Evolutionary conservation across 768 basidiomycete genomes (phyloP), one percentile per base, ranked within the genome.

Genomic region (Suillus discolor): DNA sequence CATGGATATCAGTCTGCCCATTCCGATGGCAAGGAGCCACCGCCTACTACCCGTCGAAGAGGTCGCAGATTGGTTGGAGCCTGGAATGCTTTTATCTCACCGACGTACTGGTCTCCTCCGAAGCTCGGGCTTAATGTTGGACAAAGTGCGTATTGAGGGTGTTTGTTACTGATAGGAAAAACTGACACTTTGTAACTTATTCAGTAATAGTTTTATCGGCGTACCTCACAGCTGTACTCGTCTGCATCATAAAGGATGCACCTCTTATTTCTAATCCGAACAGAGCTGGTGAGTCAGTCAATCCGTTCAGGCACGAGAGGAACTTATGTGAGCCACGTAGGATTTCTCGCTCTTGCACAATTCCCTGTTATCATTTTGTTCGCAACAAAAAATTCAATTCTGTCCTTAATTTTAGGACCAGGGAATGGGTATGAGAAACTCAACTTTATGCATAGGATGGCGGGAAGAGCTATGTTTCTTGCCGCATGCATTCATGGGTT

Each of bases 231-330:
- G 75, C 83, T 15, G 78, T 89, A 6, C 67, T n/a, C n/a, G n/a
- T n/a, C n/a, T n/a, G 92, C 71, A 85, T 92, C 47, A 77, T 87
- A 6, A 81, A 80, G 62, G 78, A 90, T 28, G 86, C 87, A 0
- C 83, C 85, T 3, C 84, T 96, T 2, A 62, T 84, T 6, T 78
- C 80, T 49, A 94, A 94, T 68, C 84, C 93, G 1, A 96, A 96
- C 72, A 82, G 93, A 34, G 87, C 90, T 34, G 93, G 92, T 89
- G 69, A 65, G 81, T 68, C 6, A 7, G 62, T 62, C 4, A 12
- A 60, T 9, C 0, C 39, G 2, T 16, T 3, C 11, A 12, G 61
- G 28, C 62, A 47, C 25, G 18, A 60, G 15, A 20, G 25, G 25
- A 28, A 9, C 41, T 34, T n/a, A 66, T 57, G 11, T 20, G 6